A percentile compares a stretch with the other conserved stretches of the same genome.
phyloP scores from a whole-genome alignment of 148 eudicot species.

The Polygonum aviculare region DNA sequence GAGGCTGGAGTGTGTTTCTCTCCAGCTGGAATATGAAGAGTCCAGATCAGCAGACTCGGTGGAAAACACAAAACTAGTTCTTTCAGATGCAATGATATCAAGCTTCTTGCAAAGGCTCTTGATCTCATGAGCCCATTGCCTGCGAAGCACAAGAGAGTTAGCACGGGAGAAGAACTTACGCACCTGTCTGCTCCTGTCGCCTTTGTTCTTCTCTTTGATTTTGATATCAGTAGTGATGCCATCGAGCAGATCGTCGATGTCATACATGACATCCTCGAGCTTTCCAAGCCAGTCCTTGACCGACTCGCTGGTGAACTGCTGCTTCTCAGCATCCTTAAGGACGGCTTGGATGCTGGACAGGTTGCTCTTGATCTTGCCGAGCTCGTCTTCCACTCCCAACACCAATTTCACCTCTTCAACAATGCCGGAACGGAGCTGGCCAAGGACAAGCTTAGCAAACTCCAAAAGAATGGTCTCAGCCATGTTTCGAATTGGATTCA shows the following conservation, averaged over 20 bases:
- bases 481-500: too few species aligned
- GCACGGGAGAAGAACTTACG: conserved; percentile 13
- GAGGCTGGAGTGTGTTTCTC: not conserved
- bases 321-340: conserved; percentile 20
- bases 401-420: not conserved
- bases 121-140: not conserved
- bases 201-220: not conserved
- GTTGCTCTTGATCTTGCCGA: conserved; percentile 15
- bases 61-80: not conserved
- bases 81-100: not conserved
- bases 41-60: too few species aligned
- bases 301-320: conserved; percentile 1
- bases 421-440: not conserved
- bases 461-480: not conserved
- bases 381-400: not conserved
- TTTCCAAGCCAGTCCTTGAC: conserved; percentile 9
- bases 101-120: not conserved
- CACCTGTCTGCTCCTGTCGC: not conserved
- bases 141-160: not conserved
- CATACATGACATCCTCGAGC: conserved; percentile 19
- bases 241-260: conserved; percentile 18
- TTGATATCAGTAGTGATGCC: not conserved
- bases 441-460: not conserved
- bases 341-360: conserved; percentile 14
- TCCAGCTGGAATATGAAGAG: too few species aligned